Evolutionary conservation across 805 yeast genomes (phyloP).

Genomic region (Ogataea pilisensis): DNA sequence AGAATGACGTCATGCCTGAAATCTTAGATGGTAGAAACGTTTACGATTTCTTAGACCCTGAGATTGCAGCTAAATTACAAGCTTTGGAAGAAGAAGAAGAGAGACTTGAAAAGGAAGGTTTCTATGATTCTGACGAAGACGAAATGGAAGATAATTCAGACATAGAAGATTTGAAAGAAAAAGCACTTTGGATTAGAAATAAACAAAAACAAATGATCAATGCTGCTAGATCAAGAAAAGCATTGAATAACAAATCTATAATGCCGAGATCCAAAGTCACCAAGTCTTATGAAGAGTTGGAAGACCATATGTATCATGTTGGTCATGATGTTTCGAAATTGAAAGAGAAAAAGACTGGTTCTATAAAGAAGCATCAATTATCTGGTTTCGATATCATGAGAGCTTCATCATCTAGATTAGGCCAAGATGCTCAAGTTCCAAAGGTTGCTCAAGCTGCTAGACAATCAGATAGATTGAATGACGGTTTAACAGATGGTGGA

Average conservation of each 20-base stretch:
- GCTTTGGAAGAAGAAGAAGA: slow-evolving; percentile 98
- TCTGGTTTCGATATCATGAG: slow-evolving; percentile 81
- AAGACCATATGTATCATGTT: slow-evolving; percentile 79
- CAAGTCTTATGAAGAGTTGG: slow-evolving; percentile 75
- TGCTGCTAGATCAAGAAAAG: slow-evolving; percentile 82
- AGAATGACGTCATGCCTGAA: slow-evolving; percentile 96
- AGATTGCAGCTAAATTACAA: slow-evolving; percentile 86
- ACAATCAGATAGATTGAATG: slow-evolving; percentile 79
- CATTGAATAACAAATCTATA: slow-evolving; percentile 78
- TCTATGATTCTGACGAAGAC: slow-evolving; percentile 83
- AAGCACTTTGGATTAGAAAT: slow-evolving; percentile 94
- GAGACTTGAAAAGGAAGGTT: slow-evolving; percentile 87
- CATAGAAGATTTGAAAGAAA: slow-evolving; percentile 64
- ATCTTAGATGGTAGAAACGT: slow-evolving; percentile 93
- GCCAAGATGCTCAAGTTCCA: slow-evolving; percentile 15
- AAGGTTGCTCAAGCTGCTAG: slow-evolving; percentile 37
- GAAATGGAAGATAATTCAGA: slow-evolving; percentile 59
- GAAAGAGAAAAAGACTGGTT: slow-evolving; percentile 34
- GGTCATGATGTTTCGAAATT: slow-evolving; percentile 82
- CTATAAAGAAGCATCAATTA: slow-evolving; percentile 28
- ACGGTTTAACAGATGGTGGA: slow-evolving; percentile 81
- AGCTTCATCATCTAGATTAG: slow-evolving; percentile 30
- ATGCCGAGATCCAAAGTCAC: slow-evolving; percentile 88
- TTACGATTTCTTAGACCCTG: slow-evolving; percentile 95
- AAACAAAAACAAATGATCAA: slow-evolving; percentile 91